These are phyloP conservation scores for Codiaeum variegatum DNA, from an alignment of 441 rosid species.

Conservation along the genomic window DNA sequence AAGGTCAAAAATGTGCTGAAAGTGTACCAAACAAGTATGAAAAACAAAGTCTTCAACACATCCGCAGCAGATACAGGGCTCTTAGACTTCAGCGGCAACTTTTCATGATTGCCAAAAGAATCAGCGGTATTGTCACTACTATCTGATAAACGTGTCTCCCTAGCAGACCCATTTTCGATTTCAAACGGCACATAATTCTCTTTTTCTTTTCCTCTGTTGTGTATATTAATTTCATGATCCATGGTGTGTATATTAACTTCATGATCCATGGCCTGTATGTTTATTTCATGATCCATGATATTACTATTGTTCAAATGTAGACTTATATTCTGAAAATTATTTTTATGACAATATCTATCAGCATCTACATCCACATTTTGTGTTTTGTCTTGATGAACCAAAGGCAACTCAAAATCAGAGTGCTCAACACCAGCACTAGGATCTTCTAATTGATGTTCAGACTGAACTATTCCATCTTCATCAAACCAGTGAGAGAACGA, in stretches of 20 bases:
- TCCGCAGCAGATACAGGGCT: slow-evolving; percentile 52
- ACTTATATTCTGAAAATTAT: slow-evolving; percentile 35
- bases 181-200: slow-evolving; percentile 54
- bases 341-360: slow-evolving; percentile 20
- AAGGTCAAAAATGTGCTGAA: slow-evolving; percentile 97
- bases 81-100: slow-evolving; percentile 25
- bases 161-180: slow-evolving; percentile 50
- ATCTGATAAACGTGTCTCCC: slow-evolving; percentile 34
- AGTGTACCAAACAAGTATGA: slow-evolving; percentile 95
- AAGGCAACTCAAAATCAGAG: slow-evolving; percentile 34
- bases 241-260: slow-evolving; percentile 21
- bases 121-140: slow-evolving; percentile 30
- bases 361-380: slow-evolving; percentile 26
- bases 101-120: slow-evolving; percentile 29
- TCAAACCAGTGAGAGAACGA: slow-evolving; percentile 42
- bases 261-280: slow-evolving; percentile 26
- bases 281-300: slow-evolving; percentile 26
- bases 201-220: slow-evolving; percentile 33
- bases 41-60: slow-evolving; percentile 82
- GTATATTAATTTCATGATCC: slow-evolving; percentile 26
- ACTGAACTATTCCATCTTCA: slow-evolving; percentile 29
- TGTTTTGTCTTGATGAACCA: slow-evolving; percentile 27
- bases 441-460: slow-evolving; percentile 19
- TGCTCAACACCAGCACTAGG: slow-evolving; percentile 28
- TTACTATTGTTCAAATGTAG: slow-evolving; percentile 44